Percentiles rank a stretch among this genome's conserved stretches.
Conservation (phyloP, 2,329 filamentous ascomycete genomes). For the Aspergillus japonicus region DNA sequence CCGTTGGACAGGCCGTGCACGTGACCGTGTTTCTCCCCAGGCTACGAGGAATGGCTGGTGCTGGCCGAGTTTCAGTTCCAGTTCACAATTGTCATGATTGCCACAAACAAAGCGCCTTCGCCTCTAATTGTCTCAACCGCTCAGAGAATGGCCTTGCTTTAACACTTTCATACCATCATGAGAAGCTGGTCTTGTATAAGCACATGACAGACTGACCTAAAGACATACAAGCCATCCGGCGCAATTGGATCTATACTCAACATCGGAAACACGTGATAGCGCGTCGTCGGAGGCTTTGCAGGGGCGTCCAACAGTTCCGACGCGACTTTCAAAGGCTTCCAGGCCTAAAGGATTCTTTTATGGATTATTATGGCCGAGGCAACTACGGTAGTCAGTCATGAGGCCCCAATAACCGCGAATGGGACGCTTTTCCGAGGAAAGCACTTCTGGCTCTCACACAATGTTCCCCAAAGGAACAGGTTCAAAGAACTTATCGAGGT, state of each 20-base stretch:
- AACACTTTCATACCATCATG: neutral
- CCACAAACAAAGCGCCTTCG: neutral
- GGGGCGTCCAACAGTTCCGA: neutral
- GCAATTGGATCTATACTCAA: conserved; percentile 1
- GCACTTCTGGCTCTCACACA: conserved; percentile 59
- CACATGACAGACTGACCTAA: neutral
- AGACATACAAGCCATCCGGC: neutral
- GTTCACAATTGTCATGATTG: neutral
- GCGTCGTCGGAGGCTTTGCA: conserved; percentile 16
- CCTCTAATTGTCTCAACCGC: neutral
- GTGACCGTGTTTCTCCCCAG: neutral
- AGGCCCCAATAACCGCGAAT: neutral
- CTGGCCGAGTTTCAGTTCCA: neutral
- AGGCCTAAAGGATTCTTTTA: neutral
- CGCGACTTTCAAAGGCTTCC: neutral
- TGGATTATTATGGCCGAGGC: neutral
- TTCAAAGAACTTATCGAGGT: conserved; percentile 52
- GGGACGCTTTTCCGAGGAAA: conserved; percentile 51
- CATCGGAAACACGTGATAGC: conserved; percentile 27
- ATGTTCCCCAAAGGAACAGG: conserved; percentile 51
- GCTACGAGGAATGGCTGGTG: neutral
- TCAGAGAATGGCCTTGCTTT: neutral
- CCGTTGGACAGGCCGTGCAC: neutral
- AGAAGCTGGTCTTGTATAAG: neutral
- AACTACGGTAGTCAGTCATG: neutral